phyloP scores from a whole-genome alignment of 1,284 basidiomycete genomes.

The Sanghuangporus baumii region DNA sequence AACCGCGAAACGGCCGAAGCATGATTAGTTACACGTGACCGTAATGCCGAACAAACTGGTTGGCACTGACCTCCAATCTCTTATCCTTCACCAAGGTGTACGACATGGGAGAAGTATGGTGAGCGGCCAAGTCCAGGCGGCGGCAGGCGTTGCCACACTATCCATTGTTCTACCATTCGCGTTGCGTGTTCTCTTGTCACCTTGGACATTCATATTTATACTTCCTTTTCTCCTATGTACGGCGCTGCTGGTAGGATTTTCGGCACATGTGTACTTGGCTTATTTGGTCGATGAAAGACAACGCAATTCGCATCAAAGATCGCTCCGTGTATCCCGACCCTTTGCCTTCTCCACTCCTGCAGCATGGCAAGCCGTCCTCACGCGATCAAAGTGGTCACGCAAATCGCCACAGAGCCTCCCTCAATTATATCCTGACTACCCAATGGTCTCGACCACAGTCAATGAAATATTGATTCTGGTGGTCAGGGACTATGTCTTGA shows the following conservation, averaged over 20 bases:
- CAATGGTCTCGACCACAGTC: slow-evolving; percentile 58
- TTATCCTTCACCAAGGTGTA: neutral
- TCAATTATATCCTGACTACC: slow-evolving; percentile 54
- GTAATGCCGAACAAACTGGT: neutral
- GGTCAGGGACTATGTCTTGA: slow-evolving; percentile 76
- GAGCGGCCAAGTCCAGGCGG: slow-evolving; percentile 37
- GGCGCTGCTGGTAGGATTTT: slow-evolving; percentile 44
- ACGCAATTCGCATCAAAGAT: slow-evolving; percentile 27
- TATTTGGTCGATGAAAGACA: slow-evolving; percentile 44
- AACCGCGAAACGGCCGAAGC: neutral
- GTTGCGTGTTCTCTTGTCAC: slow-evolving; percentile 54
- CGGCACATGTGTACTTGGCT: slow-evolving; percentile 49
- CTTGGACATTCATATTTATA: slow-evolving; percentile 56
- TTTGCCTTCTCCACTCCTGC: slow-evolving; percentile 84
- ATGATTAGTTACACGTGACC: neutral
- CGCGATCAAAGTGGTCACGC: slow-evolving; percentile 78
- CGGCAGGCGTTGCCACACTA: slow-evolving; percentile 47
- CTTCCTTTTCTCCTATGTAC: slow-evolving; percentile 52
- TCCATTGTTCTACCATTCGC: slow-evolving; percentile 49
- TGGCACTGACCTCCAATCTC: neutral
- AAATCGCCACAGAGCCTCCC: slow-evolving; percentile 58
- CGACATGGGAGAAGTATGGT: slow-evolving; percentile 12
- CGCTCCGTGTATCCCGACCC: slow-evolving; percentile 55
- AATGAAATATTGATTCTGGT: slow-evolving; percentile 78
- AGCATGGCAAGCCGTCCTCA: slow-evolving; percentile 85